These are phyloP conservation scores for Parasitella parasitica DNA, from an alignment of 371 early-diverging fungal species.

Conservation along the genomic window DNA sequence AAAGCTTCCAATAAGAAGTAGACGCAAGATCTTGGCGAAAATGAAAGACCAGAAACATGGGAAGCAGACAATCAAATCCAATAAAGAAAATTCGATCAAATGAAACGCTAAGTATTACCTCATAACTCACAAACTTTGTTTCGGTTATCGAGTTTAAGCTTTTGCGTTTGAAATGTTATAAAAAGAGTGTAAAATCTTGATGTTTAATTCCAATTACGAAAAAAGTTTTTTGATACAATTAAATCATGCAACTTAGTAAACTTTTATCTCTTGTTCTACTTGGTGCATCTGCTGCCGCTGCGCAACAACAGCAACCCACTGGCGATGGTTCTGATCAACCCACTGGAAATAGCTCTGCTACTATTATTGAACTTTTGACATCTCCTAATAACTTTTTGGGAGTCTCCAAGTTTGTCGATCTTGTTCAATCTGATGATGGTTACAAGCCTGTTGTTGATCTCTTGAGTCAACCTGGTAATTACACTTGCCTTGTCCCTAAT, in stretches of 20 bases:
- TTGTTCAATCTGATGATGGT: conserved; percentile 30
- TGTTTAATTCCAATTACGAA: neutral
- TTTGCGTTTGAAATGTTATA: neutral
- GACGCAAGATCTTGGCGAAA: neutral
- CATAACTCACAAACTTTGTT: neutral
- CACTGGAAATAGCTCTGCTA: neutral
- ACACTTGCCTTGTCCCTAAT: conserved; percentile 37
- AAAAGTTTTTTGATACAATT: neutral
- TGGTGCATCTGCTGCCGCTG: conserved; percentile 2
- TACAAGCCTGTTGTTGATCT: conserved; percentile 29
- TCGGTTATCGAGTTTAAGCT: neutral
- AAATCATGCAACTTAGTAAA: conserved; percentile 12
- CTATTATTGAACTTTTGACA: conserved; percentile 25
- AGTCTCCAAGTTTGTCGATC: conserved; percentile 22
- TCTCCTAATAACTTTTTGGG: conserved; percentile 28
- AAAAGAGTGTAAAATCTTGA: neutral
- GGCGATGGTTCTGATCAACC: too few relatives aligned
- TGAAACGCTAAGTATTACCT: neutral
- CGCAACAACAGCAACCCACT: neutral
- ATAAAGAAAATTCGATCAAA: neutral
- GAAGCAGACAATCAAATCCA: neutral
- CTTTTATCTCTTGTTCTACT: conserved; percentile 5
- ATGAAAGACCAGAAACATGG: neutral
- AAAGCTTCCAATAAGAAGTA: neutral
- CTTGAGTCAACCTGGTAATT: conserved; percentile 26